phyloP scores from a whole-genome alignment of 176 grass and related monocot genomes.

The Neostapfia colusana region DNA sequence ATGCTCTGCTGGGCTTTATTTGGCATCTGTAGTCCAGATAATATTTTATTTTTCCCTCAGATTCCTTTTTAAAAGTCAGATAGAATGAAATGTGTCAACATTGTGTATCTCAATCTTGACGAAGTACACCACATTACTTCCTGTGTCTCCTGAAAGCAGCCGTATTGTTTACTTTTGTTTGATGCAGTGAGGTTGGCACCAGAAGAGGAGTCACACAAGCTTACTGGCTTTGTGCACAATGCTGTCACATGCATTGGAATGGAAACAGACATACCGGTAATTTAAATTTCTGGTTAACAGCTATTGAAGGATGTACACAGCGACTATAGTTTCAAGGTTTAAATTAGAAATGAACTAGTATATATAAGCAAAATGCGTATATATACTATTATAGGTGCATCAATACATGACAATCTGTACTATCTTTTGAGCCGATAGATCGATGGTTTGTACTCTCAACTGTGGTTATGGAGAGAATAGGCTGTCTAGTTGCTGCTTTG shows the following conservation, averaged over 20 bases:
- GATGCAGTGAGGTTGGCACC: constrained; percentile 87
- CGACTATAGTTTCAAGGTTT: constrained; percentile 7
- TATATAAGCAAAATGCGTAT: background rate
- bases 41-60: background rate
- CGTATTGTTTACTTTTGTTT: constrained; percentile 29
- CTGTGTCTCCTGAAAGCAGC: constrained; percentile 15
- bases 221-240: constrained; percentile 92
- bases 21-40: background rate
- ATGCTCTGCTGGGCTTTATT: background rate
- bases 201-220: constrained; percentile 84
- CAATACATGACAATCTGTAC: constrained; percentile 3
- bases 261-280: constrained; percentile 83
- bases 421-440: constrained; percentile 5
- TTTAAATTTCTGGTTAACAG: constrained; percentile 19
- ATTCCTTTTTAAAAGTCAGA: background rate
- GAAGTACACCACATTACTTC: background rate
- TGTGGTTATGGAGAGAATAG: background rate
- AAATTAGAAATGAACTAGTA: background rate
- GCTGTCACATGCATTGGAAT: constrained; percentile 93
- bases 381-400: background rate
- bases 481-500: background rate
- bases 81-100: background rate
- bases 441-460: constrained; percentile 11
- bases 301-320: constrained; percentile 13
- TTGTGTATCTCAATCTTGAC: background rate